Percentiles rank a stretch among this genome's conserved stretches.
phyloP scores from a whole-genome alignment of 331 rosid genomes.

The Acacia concinna region DNA sequence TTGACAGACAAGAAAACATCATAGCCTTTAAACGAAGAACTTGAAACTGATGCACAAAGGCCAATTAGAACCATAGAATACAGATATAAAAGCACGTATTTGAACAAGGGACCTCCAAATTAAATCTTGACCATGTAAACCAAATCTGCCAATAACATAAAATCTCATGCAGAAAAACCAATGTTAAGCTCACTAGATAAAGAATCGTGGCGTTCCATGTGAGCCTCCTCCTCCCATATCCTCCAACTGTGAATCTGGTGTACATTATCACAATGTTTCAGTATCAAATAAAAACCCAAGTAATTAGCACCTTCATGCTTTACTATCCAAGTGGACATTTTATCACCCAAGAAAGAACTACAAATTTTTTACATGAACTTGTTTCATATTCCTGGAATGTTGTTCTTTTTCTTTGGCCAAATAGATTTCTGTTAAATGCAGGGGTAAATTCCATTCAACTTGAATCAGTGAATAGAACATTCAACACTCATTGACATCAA shows the following conservation, averaged over 20 bases:
- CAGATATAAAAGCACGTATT: no score
- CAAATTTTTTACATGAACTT: slow-evolving; percentile 6
- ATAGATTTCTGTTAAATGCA: neutral
- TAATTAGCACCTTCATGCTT: slow-evolving; percentile 21
- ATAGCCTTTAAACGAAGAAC: no score
- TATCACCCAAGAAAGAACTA: neutral
- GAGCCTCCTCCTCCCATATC: slow-evolving; percentile 89
- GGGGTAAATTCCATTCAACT: neutral
- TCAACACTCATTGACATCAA: neutral
- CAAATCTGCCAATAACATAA: no score
- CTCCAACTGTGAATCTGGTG: slow-evolving; percentile 95
- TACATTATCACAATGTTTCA: slow-evolving; percentile 30
- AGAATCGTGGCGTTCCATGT: slow-evolving; percentile 57
- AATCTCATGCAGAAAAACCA: slow-evolving; percentile 1
- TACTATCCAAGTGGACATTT: neutral
- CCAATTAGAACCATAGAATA: no score
- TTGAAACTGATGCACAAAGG: no score
- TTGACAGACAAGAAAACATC: no score
- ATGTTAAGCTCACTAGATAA: slow-evolving; percentile 55
- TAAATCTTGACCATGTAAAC: no score
- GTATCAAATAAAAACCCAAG: slow-evolving; percentile 32
- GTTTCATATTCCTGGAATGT: neutral
- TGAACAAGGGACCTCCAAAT: no score
- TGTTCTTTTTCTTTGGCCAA: neutral
- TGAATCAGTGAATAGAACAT: neutral